These are phyloP conservation scores for Phytophthora citricola DNA, from an alignment of 352 stramenopile genomes.

Conservation along the genomic window DNA sequence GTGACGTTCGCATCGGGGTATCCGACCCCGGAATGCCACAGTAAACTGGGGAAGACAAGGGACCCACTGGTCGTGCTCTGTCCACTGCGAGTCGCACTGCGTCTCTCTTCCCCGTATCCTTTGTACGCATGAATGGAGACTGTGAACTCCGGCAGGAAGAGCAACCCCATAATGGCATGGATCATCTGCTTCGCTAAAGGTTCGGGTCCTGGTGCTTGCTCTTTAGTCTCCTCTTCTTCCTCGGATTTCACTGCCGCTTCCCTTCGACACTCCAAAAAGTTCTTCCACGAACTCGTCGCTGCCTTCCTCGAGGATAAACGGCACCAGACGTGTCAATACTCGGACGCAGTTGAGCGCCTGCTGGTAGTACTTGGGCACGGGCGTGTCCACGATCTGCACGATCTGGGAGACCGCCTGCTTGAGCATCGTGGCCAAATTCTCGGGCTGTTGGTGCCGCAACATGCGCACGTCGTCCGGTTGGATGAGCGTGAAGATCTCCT, in stretches of 20 bases:
- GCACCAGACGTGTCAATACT: constrained; percentile 82
- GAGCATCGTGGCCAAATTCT: constrained; percentile 87
- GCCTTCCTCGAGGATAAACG: constrained; percentile 85
- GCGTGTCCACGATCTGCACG: constrained; percentile 88
- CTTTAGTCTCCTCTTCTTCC: constrained; percentile 55
- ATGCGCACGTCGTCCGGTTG: constrained; percentile 90
- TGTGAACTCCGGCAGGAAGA: constrained; percentile 89
- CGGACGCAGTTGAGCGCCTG: constrained; percentile 88
- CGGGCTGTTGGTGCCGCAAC: constrained; percentile 82
- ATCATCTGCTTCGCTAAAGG: constrained; percentile 80
- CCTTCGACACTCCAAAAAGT: constrained; percentile 69
- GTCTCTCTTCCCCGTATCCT: constrained; percentile 76
- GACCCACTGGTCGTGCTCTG: constrained; percentile 39
- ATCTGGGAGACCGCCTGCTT: constrained; percentile 81
- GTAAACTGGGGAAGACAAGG: constrained; percentile 76
- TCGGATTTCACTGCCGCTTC: constrained; percentile 39
- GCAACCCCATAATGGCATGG: constrained; percentile 85
- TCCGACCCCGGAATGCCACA: constrained; percentile 83
- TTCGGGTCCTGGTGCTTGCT: constrained; percentile 28
- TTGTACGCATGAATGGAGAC: constrained; percentile 88
- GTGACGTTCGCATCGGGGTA: constrained; percentile 82
- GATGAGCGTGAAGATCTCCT: constrained; percentile 92
- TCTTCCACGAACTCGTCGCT: constrained; percentile 84
- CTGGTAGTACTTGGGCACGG: constrained; percentile 89
- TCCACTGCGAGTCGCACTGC: constrained; percentile 64